phyloP scores from a whole-genome alignment of 2,329 filamentous ascomycete species.

The Scopulariopsis brevicaulis region DNA sequence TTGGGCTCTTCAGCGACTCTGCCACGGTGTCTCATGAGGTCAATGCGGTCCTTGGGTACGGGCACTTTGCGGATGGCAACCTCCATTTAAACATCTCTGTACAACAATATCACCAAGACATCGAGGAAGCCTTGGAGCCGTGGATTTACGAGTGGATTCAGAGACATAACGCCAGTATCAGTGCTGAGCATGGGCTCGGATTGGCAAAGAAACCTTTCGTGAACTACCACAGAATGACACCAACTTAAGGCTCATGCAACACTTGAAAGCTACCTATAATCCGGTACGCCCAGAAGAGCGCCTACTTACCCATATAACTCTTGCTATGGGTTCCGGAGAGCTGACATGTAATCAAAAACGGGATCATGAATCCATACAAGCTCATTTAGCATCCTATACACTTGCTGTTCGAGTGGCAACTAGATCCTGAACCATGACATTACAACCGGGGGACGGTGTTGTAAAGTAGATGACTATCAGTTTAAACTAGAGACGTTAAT shows the following conservation, averaged over 20 bases:
- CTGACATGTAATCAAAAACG: conserved; percentile 55
- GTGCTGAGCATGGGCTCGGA: conserved; percentile 89
- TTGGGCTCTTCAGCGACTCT: no score
- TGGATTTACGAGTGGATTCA: conserved; percentile 97
- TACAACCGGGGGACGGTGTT: no score
- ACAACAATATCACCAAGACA: conserved; percentile 70
- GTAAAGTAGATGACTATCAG: no score
- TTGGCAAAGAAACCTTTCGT: conserved; percentile 94
- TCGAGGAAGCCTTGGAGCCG: conserved; percentile 82
- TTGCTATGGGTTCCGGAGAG: neutral
- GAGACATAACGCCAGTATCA: conserved; percentile 82
- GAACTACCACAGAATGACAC: conserved; percentile 81
- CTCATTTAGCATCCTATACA: no score
- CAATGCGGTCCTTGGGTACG: conserved; percentile 68
- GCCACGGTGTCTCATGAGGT: conserved; percentile 66
- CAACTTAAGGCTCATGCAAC: conserved; percentile 85
- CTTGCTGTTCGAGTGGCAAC: no score
- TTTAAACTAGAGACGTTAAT: no score
- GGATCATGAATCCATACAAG: conserved; percentile 99
- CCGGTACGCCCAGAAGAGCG: conserved; percentile 78
- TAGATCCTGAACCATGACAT: no score
- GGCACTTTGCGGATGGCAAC: conserved; percentile 96
- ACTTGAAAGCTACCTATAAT: conserved; percentile 89
- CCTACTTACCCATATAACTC: neutral
- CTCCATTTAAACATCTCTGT: conserved; percentile 86